These are phyloP conservation scores for Chlorella sp. DNA, from an alignment of 139 green algal genomes.

Conservation along the genomic window DNA sequence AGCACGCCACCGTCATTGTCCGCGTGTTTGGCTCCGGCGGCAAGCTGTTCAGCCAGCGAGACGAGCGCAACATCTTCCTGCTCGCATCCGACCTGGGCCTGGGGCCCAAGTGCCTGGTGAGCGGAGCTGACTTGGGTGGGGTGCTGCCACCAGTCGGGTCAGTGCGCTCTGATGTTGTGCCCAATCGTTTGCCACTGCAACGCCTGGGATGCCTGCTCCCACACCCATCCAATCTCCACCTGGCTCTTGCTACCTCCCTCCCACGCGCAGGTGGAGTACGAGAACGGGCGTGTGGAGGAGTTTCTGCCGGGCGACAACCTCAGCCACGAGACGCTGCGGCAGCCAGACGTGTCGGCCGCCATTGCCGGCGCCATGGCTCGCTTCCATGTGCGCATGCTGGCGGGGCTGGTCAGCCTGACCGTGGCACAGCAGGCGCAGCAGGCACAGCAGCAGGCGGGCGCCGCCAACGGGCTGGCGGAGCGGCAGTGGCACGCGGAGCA, in stretches of 20 bases:
- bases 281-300: conserved; percentile 72
- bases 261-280: conserved; percentile 54
- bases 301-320: conserved; percentile 63
- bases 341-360: conserved; percentile 37
- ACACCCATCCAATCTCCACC: no score
- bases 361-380: conserved; percentile 62
- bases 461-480: not conserved
- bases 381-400: conserved; percentile 66
- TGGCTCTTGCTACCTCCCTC: no score
- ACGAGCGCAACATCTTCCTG: conserved; percentile 62
- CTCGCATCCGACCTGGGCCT: conserved; percentile 53
- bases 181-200: no score
- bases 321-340: conserved; percentile 43
- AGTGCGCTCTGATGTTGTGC: no score
- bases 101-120: conserved; percentile 66
- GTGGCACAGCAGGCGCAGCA: not conserved
- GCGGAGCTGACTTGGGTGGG: not conserved
- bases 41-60: conserved; percentile 40
- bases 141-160: no score
- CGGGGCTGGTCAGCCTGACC: not conserved
- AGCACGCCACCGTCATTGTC: conserved; percentile 18
- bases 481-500: not conserved
- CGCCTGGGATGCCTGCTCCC: no score
- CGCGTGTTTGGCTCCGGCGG: conserved; percentile 54
- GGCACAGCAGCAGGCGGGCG: not conserved